These are phyloP conservation scores for Cladorrhinum sp. DNA, from an alignment of 2,329 filamentous ascomycete species.

Conservation along the genomic window DNA sequence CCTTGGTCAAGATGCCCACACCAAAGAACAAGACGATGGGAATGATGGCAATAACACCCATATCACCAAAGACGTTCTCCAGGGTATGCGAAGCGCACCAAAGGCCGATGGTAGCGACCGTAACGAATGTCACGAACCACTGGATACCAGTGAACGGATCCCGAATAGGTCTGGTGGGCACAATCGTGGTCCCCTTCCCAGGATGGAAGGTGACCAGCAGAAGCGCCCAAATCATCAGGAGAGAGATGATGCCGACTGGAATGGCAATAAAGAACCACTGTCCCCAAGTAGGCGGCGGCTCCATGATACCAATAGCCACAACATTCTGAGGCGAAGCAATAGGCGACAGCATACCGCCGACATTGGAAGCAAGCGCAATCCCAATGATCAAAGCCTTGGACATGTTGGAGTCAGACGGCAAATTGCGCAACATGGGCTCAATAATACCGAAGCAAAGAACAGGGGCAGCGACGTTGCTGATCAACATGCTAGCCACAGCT, in stretches of 20 bases:
- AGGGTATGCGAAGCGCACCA: conserved; percentile 94
- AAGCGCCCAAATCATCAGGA: conserved; percentile 84
- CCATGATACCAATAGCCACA: conserved; percentile 94
- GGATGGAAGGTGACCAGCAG: conserved; percentile 84
- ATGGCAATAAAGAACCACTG: conserved; percentile 96
- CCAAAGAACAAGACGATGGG: conserved; percentile 96
- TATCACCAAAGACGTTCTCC: conserved; percentile 86
- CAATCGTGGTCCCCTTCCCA: conserved; percentile 79
- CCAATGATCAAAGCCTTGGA: conserved; percentile 93
- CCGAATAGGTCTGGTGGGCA: conserved; percentile 84
- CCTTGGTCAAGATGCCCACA: conserved; percentile 92
- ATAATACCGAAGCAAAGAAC: conserved; percentile 98
- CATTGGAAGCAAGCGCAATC: conserved; percentile 91
- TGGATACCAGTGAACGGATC: conserved; percentile 86
- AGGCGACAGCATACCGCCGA: conserved; percentile 92
- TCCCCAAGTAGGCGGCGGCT: conserved; percentile 85
- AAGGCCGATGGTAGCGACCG: conserved; percentile 76
- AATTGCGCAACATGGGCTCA: conserved; percentile 91
- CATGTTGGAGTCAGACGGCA: conserved; percentile 87
- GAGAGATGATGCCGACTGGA: conserved; percentile 85
- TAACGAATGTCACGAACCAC: conserved; percentile 87
- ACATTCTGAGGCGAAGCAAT: conserved; percentile 98
- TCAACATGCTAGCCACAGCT: conserved; percentile 97
- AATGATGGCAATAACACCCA: conserved; percentile 97
- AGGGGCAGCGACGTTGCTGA: conserved; percentile 95